Base-by-base conservation (phyloP, 257 asterid species). In the Solanum dulcamara region DNA sequence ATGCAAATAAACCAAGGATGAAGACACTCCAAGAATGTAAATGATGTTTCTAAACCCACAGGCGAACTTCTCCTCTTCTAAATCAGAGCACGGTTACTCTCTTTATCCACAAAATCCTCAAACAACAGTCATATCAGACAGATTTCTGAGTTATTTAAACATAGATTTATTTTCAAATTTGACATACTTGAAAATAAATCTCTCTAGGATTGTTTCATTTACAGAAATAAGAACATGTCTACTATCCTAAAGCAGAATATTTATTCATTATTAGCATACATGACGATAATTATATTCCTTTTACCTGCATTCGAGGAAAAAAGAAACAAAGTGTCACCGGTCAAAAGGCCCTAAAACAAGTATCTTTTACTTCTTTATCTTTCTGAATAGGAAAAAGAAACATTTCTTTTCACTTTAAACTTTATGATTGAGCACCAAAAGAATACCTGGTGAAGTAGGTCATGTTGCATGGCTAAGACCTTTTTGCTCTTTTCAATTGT, bases 401-500 rank as follows among this genome's bases (percentile, higher is more conserved):
- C 32, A 24, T 13, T 7, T 42, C 35, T 42, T 44, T 75, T 14
- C 24, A 75, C 59, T 44, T 75, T 44, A 44, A 14, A 75, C 59
- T 44, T 75, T 44, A 44, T 75, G 9, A 42, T 24, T 74, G 35
- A 6, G 28, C 12, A 75, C 40, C 13, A 74, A 42, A 44, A 10
- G 32, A 62, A 86, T n/a, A 96, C 99, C 98, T 94, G 98, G 81
- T 90, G 89, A 70, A 97, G 92, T 51, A 97, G 93, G 86, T 88
- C 90, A 80, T 84, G 93, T 84, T 97, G 99, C 90, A 90, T 80
- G 32, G 94, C 96, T 83, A 95, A 91, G 80, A 94, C 95, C 87
- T 90, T 93, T 83, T 93, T 91, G 94, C 98, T 91, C 90, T 93
- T 95, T 84, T 92, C 96, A 84, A 93, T 89, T 2, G 98, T 92